Evolutionary conservation across 352 stramenopile species (phyloP).

Genomic region (Globisporangium iwayamae): DNA sequence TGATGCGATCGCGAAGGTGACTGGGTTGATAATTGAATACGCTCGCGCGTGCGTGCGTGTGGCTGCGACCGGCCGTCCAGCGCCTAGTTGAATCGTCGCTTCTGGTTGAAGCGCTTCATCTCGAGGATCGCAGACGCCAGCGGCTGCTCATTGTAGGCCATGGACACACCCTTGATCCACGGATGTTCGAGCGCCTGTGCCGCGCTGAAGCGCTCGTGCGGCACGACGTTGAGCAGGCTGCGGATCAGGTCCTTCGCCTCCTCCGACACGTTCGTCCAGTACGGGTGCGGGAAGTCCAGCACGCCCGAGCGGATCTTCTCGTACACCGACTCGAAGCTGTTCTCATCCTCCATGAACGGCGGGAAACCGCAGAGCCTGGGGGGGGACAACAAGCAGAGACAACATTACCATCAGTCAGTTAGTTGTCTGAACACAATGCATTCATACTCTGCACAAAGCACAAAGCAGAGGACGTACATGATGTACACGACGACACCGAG

Average conservation of each 20-base stretch:
- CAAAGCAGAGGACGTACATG: slow-evolving; percentile 45
- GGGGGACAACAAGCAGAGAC: neutral
- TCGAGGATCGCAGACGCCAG: slow-evolving; percentile 80
- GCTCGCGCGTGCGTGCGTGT: neutral
- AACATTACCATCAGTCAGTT: neutral
- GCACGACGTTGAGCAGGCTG: slow-evolving; percentile 69
- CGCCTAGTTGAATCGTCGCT: slow-evolving; percentile 75
- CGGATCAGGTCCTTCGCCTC: slow-evolving; percentile 82
- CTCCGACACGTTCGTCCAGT: slow-evolving; percentile 86
- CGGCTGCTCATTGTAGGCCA: slow-evolving; percentile 72
- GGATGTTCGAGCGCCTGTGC: slow-evolving; percentile 69
- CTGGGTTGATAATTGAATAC: slow-evolving; percentile 14
- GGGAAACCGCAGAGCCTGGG: slow-evolving; percentile 75
- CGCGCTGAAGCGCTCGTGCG: slow-evolving; percentile 70
- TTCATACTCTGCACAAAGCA: neutral
- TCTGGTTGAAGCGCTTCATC: slow-evolving; percentile 90
- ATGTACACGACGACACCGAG: slow-evolving; percentile 86
- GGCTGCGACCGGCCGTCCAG: neutral
- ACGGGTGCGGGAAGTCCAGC: slow-evolving; percentile 78
- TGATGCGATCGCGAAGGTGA: neutral
- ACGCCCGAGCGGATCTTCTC: slow-evolving; percentile 78
- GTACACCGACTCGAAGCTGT: slow-evolving; percentile 79
- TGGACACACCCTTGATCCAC: slow-evolving; percentile 79
- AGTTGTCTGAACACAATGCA: neutral
- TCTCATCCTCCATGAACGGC: slow-evolving; percentile 81